These are phyloP conservation scores for Melanogaster broomeanus DNA, from an alignment of 768 basidiomycete genomes.

Conservation along the genomic window DNA sequence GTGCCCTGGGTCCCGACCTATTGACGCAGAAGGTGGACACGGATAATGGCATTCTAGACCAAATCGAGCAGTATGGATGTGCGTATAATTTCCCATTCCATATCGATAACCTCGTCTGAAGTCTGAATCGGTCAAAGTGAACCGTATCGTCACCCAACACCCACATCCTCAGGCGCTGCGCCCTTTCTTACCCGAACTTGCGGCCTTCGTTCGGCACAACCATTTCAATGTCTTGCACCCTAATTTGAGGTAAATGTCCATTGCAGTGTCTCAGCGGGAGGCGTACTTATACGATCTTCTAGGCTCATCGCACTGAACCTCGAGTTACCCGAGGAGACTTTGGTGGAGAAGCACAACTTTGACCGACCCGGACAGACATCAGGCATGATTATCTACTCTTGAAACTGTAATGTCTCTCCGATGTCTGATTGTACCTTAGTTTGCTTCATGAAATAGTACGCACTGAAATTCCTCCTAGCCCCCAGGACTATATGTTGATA, in stretches of 20 bases:
- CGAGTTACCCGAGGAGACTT: conserved; percentile 52
- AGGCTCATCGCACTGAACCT: conserved; percentile 52
- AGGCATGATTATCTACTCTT: conserved; percentile 25
- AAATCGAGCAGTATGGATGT: conserved; percentile 64
- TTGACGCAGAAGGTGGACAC: conserved; percentile 52
- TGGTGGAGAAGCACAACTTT: conserved; percentile 49
- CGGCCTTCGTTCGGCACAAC: conserved; percentile 49
- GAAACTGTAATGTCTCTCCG: background rate
- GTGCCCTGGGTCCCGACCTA: background rate
- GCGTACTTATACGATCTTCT: background rate
- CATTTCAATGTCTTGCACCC: conserved; percentile 52
- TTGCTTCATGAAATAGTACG: conserved; percentile 67
- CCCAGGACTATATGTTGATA: background rate
- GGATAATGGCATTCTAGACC: conserved; percentile 53
- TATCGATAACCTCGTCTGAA: background rate
- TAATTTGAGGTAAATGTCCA: conserved; percentile 38
- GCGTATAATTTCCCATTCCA: too few species aligned
- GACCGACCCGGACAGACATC: conserved; percentile 40
- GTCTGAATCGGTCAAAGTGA: conserved; percentile 34
- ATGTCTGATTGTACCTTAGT: conserved; percentile 34
- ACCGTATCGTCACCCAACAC: conserved; percentile 44
- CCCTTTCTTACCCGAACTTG: conserved; percentile 53
- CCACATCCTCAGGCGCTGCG: conserved; percentile 49
- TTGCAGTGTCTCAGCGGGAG: background rate
- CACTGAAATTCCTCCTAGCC: background rate